phyloP scores from a whole-genome alignment of 2,329 filamentous ascomycete genomes.

The Metarhizium sp. region DNA sequence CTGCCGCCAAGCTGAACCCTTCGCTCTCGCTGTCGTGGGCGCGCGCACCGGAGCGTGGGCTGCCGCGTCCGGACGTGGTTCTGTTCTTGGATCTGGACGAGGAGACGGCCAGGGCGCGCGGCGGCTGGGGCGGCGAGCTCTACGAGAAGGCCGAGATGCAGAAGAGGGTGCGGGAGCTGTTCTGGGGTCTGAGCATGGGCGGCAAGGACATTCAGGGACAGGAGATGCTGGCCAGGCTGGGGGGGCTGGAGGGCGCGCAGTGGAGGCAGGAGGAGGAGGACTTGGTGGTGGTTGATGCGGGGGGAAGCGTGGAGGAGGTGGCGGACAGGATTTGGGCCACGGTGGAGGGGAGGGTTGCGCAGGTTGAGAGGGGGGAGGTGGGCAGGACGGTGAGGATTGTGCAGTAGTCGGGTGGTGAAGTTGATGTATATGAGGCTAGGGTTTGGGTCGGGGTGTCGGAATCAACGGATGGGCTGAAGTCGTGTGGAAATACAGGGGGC shows the following conservation, averaged over 20 bases:
- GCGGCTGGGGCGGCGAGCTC: conserved; percentile 81
- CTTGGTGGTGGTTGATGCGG: conserved; percentile 45
- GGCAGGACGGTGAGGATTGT: conserved; percentile 37
- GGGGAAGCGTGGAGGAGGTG: conserved; percentile 45
- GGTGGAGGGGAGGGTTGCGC: conserved; percentile 35
- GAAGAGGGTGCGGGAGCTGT: conserved; percentile 64
- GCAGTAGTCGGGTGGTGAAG: conserved; percentile 3
- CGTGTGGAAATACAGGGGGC: too few species aligned
- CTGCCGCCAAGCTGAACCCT: conserved; percentile 73
- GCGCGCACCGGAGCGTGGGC: conserved; percentile 70
- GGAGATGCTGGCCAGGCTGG: conserved; percentile 12
- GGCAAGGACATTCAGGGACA: conserved; percentile 22
- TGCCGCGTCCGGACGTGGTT: conserved; percentile 80
- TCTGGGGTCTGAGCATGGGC: conserved; percentile 47
- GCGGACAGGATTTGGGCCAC: conserved; percentile 45
- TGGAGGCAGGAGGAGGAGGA: conserved; percentile 44
- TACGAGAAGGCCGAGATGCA: conserved; percentile 87
- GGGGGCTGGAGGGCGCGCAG: conserved; percentile 14
- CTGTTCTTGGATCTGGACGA: conserved; percentile 79
- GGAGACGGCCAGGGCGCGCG: conserved; percentile 60
- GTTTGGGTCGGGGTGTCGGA: too few species aligned
- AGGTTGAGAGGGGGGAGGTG: conserved; percentile 39
- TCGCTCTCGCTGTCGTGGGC: conserved; percentile 69
- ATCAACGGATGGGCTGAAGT: too few species aligned
- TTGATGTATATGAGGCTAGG: too few species aligned